phyloP scores from a whole-genome alignment of 345 rosid species.

The Gossypium mustelinum region DNA sequence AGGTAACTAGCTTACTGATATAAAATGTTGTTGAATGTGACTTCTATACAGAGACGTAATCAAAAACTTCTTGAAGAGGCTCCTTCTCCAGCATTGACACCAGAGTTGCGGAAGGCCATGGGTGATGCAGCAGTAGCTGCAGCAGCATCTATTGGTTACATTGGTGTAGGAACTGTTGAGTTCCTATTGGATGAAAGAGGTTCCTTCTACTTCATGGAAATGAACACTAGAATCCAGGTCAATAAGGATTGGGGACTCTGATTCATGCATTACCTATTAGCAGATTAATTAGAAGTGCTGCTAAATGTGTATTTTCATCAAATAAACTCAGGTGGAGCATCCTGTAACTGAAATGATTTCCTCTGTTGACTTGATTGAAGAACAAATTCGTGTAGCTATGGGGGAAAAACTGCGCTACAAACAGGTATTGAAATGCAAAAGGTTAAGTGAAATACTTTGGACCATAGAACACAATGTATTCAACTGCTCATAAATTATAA shows the following conservation, averaged over 20 bases:
- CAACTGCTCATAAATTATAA: conserved; percentile 2
- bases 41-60: conserved; percentile 69
- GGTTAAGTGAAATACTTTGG: not conserved
- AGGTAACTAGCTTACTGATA: conserved; percentile 13
- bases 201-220: conserved; percentile 97
- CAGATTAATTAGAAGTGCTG: conserved; percentile 5
- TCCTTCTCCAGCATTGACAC: conserved; percentile 93
- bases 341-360: conserved; percentile 99
- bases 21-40: conserved; percentile 23
- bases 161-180: conserved; percentile 95
- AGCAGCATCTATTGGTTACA: conserved; percentile 93
- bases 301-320: conserved; percentile 11
- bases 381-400: conserved; percentile 93
- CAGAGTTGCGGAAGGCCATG: conserved; percentile 94
- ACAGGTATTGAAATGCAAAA: conserved; percentile 49
- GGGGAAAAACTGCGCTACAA: conserved; percentile 82
- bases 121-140: conserved; percentile 99
- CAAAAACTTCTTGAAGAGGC: conserved; percentile 97
- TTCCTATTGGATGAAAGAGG: conserved; percentile 99
- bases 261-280: conserved; percentile 1
- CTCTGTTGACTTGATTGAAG: conserved; percentile 93
- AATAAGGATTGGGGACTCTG: conserved; percentile 5
- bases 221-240: conserved; percentile 98
- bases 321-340: conserved; percentile 73
- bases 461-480: not conserved